Percentiles rank a stretch among this genome's conserved stretches.
Conservation (phyloP, 768 basidiomycete species). For the Lactarius pseudohatsudake region DNA sequence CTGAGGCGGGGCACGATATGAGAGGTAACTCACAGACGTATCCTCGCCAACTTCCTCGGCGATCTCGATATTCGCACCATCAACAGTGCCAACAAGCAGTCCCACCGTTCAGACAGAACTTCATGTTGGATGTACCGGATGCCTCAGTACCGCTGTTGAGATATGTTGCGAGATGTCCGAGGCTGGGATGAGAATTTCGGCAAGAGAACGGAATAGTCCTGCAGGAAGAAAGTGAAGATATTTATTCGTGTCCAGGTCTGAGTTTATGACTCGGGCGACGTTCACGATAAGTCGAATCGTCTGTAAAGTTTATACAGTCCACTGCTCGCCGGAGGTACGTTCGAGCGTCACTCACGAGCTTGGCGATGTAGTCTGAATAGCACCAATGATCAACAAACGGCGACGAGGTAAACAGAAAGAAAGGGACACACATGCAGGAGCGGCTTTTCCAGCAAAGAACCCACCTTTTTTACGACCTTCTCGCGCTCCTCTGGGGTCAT, state of each 20-base stretch:
- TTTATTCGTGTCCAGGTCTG: slow-evolving; percentile 84
- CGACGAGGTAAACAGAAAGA: background rate
- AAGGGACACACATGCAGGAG: slow-evolving; percentile 72
- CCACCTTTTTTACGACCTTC: slow-evolving; percentile 80
- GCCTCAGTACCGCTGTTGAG: slow-evolving; percentile 97
- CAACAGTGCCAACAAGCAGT: slow-evolving; percentile 80
- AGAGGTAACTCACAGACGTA: slow-evolving; percentile 69
- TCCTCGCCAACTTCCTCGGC: slow-evolving; percentile 93
- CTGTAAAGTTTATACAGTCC: slow-evolving; percentile 36
- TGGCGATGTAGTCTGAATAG: slow-evolving; percentile 79
- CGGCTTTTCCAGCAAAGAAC: slow-evolving; percentile 98
- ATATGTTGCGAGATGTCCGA: slow-evolving; percentile 96
- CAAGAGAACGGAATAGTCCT: slow-evolving; percentile 90
- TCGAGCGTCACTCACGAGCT: slow-evolving; percentile 52
- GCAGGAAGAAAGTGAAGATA: slow-evolving; percentile 94
- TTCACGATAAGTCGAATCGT: slow-evolving; percentile 94
- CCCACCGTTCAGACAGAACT: slow-evolving; percentile 93
- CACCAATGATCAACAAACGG: slow-evolving; percentile 21
- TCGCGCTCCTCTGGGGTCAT: slow-evolving; percentile 78
- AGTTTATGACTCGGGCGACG: slow-evolving; percentile 76
- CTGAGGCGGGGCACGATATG: background rate
- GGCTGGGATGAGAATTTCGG: slow-evolving; percentile 86
- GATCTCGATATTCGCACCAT: slow-evolving; percentile 97
- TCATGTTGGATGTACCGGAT: slow-evolving; percentile 81
- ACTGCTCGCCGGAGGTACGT: background rate